phyloP scores from a whole-genome alignment of 176 grass and related monocot genomes.

The Phragmites australis region DNA sequence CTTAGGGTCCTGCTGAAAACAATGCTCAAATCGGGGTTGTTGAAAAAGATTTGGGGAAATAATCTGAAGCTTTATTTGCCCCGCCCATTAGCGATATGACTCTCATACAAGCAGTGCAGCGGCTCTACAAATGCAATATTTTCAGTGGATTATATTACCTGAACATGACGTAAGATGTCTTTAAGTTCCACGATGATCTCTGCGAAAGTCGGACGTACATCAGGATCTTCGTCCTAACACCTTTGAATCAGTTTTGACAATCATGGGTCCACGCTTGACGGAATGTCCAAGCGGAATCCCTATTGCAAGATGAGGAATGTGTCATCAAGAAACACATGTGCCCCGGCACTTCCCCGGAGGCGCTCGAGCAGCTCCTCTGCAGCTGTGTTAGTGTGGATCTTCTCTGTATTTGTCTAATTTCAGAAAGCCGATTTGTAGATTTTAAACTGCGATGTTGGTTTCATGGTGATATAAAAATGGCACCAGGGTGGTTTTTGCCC shows the following conservation, averaged over 20 bases:
- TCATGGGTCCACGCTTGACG: conserved; percentile 46
- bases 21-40: not conserved
- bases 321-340: not conserved
- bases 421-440: not conserved
- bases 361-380: too few species aligned
- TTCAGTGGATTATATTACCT: conserved; percentile 39
- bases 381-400: too few species aligned
- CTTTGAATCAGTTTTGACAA: conserved; percentile 54
- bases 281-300: conserved; percentile 75
- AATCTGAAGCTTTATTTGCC: not conserved
- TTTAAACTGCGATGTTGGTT: not conserved
- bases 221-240: conserved; percentile 73
- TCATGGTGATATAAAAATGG: not conserved
- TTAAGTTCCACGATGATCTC: conserved; percentile 70
- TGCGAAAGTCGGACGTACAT: conserved; percentile 50
- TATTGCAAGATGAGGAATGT: conserved; percentile 15
- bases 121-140: not conserved
- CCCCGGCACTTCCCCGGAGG: too few species aligned
- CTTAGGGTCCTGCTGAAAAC: conserved; percentile 42
- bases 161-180: conserved; percentile 55
- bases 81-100: not conserved
- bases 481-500: not conserved
- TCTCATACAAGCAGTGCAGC: not conserved
- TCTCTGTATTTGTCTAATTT: not conserved
- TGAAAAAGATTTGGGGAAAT: not conserved